These are phyloP conservation scores for Lolium perenne DNA, from an alignment of 176 grass and related monocot species.

Conservation along the genomic window DNA sequence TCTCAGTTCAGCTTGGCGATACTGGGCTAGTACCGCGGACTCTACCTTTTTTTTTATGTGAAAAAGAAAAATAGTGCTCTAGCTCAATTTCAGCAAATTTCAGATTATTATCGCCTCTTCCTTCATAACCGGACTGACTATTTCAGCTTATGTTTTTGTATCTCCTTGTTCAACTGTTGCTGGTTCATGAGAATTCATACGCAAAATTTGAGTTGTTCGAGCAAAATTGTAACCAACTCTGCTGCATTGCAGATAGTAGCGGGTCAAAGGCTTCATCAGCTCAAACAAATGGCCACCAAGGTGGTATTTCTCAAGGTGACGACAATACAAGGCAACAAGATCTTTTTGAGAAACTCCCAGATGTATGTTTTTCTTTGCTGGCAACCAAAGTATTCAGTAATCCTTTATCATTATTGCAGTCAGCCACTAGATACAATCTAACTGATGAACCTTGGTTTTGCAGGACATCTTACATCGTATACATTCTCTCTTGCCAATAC, in stretches of 20 bases:
- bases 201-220: no score
- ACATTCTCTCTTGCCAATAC: background rate
- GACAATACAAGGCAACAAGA: background rate
- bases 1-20: no score
- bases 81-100: no score
- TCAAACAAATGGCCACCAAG: background rate
- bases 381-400: background rate
- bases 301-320: background rate
- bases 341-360: conserved; percentile 5
- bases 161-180: background rate
- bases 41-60: no score
- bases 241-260: background rate
- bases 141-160: background rate
- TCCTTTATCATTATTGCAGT: background rate
- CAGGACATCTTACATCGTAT: background rate
- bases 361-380: background rate
- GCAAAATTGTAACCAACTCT: background rate
- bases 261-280: background rate
- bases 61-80: no score
- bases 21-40: no score
- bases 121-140: background rate
- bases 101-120: no score
- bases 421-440: background rate
- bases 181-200: background rate
- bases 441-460: background rate